Conservation (phyloP, 2,329 filamentous ascomycete genomes). For the Monosporascus sp. region DNA sequence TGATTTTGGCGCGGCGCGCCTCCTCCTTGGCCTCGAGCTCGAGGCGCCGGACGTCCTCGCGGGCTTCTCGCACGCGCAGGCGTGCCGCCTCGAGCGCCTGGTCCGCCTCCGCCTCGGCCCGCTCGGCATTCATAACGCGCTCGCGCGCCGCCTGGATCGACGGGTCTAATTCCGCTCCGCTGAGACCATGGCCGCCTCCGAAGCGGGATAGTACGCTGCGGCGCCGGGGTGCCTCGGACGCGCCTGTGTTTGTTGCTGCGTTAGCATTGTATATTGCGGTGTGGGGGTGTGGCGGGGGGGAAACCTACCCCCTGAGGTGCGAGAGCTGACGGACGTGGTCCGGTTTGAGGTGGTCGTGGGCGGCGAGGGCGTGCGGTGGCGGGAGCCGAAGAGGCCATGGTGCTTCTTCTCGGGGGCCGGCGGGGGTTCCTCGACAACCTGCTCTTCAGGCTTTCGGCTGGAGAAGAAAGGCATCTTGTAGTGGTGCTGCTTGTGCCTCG, state of each 20-base stretch:
- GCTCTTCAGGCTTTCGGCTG: conserved; percentile 23
- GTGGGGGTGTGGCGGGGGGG: neutral
- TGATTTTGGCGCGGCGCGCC: conserved; percentile 60
- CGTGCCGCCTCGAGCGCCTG: conserved; percentile 55
- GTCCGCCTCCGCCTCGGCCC: conserved; percentile 61
- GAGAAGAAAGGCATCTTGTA: conserved; percentile 27
- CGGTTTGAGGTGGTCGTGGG: conserved; percentile 12
- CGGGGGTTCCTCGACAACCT: conserved; percentile 40
- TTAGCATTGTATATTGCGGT: neutral
- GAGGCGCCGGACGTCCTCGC: conserved; percentile 56
- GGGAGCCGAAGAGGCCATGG: conserved; percentile 34
- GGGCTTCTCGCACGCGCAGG: conserved; percentile 55
- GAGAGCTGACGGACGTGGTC: conserved; percentile 15
- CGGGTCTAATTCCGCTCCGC: conserved; percentile 49
- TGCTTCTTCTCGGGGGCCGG: conserved; percentile 40
- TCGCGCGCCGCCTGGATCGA: conserved; percentile 57
- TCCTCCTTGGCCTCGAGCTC: conserved; percentile 64
- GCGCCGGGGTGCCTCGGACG: conserved; percentile 18
- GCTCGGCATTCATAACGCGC: conserved; percentile 57
- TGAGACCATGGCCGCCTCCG: conserved; percentile 40
- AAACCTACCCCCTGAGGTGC: conserved; percentile 12
- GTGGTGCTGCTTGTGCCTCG: neutral
- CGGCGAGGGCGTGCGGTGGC: conserved; percentile 29
- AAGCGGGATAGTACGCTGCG: conserved; percentile 38
- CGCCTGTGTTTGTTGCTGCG: conserved; percentile 4